Evolutionary conservation across 1,284 basidiomycete genomes (phyloP), one percentile per base, ranked within the genome.

Genomic region (Peniophora sp.): DNA sequence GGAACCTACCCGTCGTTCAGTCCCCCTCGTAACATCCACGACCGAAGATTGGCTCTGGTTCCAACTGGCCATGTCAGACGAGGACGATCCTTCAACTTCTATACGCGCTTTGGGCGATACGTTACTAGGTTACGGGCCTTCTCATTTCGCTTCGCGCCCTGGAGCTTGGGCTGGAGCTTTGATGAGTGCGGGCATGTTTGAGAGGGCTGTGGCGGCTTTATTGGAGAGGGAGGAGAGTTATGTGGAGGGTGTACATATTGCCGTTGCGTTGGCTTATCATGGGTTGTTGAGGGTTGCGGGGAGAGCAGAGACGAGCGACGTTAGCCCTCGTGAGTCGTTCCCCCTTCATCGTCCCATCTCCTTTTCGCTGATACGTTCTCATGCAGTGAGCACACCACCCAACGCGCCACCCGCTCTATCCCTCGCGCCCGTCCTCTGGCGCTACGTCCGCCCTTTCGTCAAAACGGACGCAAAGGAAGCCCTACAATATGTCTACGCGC

Each of bases 31-130:
- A 3, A 97, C 93, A 1, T 78, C 81, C 16, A 96, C 92, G 6
- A 96, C 92, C 3, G 96, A 98, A 64, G 96, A 98, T 67, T 99
- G 97, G 96, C 75, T 98, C 35, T 99, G 96, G 96, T 83, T 97
- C 72, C 96, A 99, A 71, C 78, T 99, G 17, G 79, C 83, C 16
- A 87, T 98, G 87, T 84, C 81, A 48, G 19, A 66, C 56, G 84
- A 86, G 35, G 85, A 86, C 55, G 83, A 85, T 53, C 81, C 27
- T 32, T 12, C 27, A 32, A 6, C 27, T 32, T 32, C 27, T 32
- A 5, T 32, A 12, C 27, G 27, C 27, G 87, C 89, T 34, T 73
- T 99, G 2, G 83, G 84, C 0, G 83, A 88, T 50, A 84, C 93
- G 49, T 73, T 99, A 16, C 71, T 91, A 45, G 89, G 86, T 55